phyloP scores from a whole-genome alignment of 148 eudicot genomes.

The Rheum nobile region DNA sequence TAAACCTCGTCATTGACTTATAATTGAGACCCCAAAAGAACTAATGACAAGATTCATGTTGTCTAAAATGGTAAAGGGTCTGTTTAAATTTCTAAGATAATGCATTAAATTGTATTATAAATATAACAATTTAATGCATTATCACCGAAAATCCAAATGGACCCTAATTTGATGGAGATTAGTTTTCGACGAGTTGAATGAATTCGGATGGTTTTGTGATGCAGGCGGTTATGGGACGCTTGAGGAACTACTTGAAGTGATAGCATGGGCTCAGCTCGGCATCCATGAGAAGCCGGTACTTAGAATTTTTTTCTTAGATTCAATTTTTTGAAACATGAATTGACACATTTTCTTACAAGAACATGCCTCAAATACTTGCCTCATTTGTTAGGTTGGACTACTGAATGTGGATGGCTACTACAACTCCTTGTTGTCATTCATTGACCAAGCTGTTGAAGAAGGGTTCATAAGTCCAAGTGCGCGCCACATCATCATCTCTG shows the following conservation, averaged over 20 bases:
- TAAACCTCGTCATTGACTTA: neutral
- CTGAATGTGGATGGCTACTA: slow-evolving; percentile 95
- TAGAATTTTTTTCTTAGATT: neutral
- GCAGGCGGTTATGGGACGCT: slow-evolving; percentile 98
- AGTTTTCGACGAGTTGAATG: neutral
- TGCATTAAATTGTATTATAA: neutral
- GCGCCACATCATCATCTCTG: slow-evolving; percentile 82
- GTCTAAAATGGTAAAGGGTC: too few relatives aligned
- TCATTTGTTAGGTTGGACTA: slow-evolving; percentile 65
- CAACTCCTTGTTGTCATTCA: slow-evolving; percentile 72
- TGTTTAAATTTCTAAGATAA: too few relatives aligned
- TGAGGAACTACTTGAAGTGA: slow-evolving; percentile 91
- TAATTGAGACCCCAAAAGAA: too few relatives aligned
- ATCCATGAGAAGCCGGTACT: slow-evolving; percentile 94
- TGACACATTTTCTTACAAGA: neutral
- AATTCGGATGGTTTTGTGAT: neutral
- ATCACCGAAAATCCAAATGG: too few relatives aligned
- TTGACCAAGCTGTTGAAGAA: slow-evolving; percentile 98
- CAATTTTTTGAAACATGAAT: neutral
- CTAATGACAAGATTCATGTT: neutral
- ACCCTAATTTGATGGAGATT: neutral
- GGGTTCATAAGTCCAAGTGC: slow-evolving; percentile 85
- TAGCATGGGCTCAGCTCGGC: slow-evolving; percentile 99
- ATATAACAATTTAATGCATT: neutral
- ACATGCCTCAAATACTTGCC: neutral